These are phyloP conservation scores for Favolaschia claudopus DNA, from an alignment of 768 basidiomycete species.

Conservation along the genomic window DNA sequence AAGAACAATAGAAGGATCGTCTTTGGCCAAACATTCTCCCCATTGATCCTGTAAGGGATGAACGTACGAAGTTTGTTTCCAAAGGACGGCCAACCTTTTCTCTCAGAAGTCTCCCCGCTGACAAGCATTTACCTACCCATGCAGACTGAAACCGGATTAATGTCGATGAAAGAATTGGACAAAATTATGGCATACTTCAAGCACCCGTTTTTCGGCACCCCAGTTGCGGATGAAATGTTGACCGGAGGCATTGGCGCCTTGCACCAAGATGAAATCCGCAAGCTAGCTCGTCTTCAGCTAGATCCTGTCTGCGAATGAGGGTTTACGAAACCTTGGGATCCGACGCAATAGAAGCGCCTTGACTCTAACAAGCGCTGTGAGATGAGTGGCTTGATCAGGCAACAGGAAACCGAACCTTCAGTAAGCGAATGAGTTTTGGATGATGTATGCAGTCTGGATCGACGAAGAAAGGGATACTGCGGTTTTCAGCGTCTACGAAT, in stretches of 20 bases:
- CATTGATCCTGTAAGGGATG: conserved; percentile 23
- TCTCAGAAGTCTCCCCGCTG: conserved; percentile 51
- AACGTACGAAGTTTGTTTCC: not conserved
- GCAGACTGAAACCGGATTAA: conserved; percentile 60
- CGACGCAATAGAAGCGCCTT: conserved; percentile 60
- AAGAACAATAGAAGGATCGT: conserved; percentile 1
- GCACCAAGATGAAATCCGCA: conserved; percentile 61
- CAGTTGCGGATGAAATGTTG: conserved; percentile 65
- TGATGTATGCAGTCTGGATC: conserved; percentile 64
- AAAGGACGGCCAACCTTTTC: conserved; percentile 26
- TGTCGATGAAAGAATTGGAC: conserved; percentile 8
- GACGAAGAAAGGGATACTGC: conserved; percentile 61
- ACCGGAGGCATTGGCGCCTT: conserved; percentile 59
- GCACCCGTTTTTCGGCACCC: conserved; percentile 55
- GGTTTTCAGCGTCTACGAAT: conserved; percentile 49
- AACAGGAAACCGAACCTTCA: conserved; percentile 49
- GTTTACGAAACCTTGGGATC: conserved; percentile 57
- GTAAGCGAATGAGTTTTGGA: conserved; percentile 57
- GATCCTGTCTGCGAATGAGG: not conserved
- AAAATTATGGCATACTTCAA: conserved; percentile 32
- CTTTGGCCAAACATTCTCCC: conserved; percentile 31
- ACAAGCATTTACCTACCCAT: conserved; percentile 60
- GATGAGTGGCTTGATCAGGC: not conserved
- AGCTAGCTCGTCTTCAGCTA: conserved; percentile 1
- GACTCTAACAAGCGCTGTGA: conserved; percentile 46